These are phyloP conservation scores for Inga laurina DNA, from an alignment of 306 rosid genomes.

Conservation along the genomic window DNA sequence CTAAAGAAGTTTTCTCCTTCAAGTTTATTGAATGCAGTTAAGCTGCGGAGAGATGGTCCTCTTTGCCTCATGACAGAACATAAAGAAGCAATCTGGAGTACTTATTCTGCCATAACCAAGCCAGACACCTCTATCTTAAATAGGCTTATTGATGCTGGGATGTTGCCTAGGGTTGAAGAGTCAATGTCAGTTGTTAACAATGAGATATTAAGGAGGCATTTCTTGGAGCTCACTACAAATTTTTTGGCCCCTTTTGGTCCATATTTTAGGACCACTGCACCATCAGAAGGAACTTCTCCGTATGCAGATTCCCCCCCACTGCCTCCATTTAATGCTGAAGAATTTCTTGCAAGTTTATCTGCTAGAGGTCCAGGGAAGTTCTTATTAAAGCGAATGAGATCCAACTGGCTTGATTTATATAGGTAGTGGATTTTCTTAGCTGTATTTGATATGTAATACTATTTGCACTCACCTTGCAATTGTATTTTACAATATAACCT, in stretches of 20 bases:
- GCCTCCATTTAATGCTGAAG: conserved; percentile 69
- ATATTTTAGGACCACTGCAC: conserved; percentile 74
- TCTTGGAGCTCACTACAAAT: conserved; percentile 90
- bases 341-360: conserved; percentile 73
- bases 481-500: not conserved
- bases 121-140: conserved; percentile 88
- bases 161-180: conserved; percentile 89
- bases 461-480: conserved; percentile 4
- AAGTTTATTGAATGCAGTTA: conserved; percentile 77
- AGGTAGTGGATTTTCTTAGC: conserved; percentile 49
- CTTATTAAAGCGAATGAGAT: conserved; percentile 82
- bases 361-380: conserved; percentile 97
- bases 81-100: conserved; percentile 94
- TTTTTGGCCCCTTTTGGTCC: conserved; percentile 97
- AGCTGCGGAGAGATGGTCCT: conserved; percentile 88
- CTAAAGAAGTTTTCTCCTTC: conserved; percentile 79
- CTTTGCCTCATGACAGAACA: conserved; percentile 98
- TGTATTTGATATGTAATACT: conserved; percentile 5
- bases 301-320: conserved; percentile 72
- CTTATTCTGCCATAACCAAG: conserved; percentile 78
- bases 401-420: conserved; percentile 92
- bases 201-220: conserved; percentile 89
- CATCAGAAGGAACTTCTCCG: conserved; percentile 88
- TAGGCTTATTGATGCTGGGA: conserved; percentile 91
- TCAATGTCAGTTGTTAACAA: conserved; percentile 98